Evolutionary conservation across 371 early-diverging fungal genomes (phyloP).

Genomic region (Rhizopus microsporus): DNA sequence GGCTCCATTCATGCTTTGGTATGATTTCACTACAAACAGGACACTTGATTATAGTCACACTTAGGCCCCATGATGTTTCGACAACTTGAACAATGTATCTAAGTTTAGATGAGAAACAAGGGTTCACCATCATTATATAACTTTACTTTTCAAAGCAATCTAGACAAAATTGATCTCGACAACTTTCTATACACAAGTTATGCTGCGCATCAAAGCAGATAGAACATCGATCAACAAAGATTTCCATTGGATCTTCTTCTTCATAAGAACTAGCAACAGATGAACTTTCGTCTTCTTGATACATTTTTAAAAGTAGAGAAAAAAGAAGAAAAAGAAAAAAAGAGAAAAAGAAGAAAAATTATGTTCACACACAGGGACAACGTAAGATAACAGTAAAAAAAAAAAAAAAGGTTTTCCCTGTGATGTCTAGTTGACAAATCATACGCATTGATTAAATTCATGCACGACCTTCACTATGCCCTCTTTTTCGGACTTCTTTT

Average conservation of each 20-base stretch:
- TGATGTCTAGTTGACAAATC: not conserved
- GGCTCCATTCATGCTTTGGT: conserved; percentile 55
- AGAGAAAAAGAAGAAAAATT: conserved; percentile 3
- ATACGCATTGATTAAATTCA: not conserved
- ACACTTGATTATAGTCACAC: conserved; percentile 55
- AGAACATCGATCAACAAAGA: conserved; percentile 55
- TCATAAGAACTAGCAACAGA: conserved; percentile 20
- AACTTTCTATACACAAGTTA: conserved; percentile 57
- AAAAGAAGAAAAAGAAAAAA: not conserved
- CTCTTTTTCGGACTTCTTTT: no score
- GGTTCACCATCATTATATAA: conserved; percentile 29
- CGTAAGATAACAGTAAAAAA: not conserved
- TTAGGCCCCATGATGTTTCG: conserved; percentile 63
- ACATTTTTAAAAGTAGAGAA: conserved; percentile 11
- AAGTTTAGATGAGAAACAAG: conserved; percentile 1
- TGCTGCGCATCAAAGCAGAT: conserved; percentile 62
- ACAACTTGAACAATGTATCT: conserved; percentile 58
- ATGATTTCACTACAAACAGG: conserved; percentile 58
- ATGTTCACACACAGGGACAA: not conserved
- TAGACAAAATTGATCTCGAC: conserved; percentile 57
- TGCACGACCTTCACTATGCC: not conserved
- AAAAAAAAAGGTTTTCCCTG: not conserved
- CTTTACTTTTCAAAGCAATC: conserved; percentile 57
- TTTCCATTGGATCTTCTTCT: conserved; percentile 46
- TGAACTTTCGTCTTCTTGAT: conserved; percentile 17